phyloP scores from a whole-genome alignment of 768 basidiomycete genomes.

The Antrodiella citrinella region DNA sequence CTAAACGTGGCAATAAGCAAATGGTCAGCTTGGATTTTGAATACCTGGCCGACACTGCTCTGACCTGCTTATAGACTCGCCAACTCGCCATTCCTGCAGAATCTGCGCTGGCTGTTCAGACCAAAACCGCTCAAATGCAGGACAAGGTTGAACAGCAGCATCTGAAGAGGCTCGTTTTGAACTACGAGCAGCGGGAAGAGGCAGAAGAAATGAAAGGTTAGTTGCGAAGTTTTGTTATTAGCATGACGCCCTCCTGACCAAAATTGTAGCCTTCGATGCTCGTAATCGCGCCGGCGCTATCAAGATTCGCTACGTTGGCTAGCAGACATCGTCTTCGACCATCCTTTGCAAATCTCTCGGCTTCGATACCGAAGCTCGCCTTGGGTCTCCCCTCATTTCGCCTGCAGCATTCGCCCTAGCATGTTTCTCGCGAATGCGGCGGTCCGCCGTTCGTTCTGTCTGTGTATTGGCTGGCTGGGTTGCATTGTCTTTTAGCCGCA shows the following conservation, averaged over 20 bases:
- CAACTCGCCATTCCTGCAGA: slow-evolving; percentile 83
- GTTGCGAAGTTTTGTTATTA: slow-evolving; percentile 6
- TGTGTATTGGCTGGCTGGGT: too few relatives aligned
- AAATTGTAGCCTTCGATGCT: slow-evolving; percentile 50
- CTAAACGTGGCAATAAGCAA: slow-evolving; percentile 90
- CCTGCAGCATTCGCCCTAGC: background rate
- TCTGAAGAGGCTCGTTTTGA: slow-evolving; percentile 87
- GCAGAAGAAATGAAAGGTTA: slow-evolving; percentile 73
- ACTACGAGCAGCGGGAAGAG: slow-evolving; percentile 87
- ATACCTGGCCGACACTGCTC: background rate
- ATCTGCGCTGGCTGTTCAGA: slow-evolving; percentile 85
- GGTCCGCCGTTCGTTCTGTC: background rate
- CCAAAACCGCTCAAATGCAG: slow-evolving; percentile 83
- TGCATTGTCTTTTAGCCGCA: too few relatives aligned
- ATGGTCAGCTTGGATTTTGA: slow-evolving; percentile 47
- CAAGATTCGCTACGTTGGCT: slow-evolving; percentile 75
- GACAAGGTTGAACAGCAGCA: slow-evolving; percentile 97
- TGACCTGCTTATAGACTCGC: slow-evolving; percentile 47
- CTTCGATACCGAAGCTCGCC: slow-evolving; percentile 3
- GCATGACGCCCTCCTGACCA: background rate
- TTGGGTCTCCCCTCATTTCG: background rate
- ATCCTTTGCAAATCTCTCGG: slow-evolving; percentile 6
- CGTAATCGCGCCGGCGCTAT: slow-evolving; percentile 60
- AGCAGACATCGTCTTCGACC: slow-evolving; percentile 13
- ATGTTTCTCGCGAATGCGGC: background rate